A percentile compares a stretch with the other conserved stretches of the same genome.
Evolutionary conservation across 176 grass and related monocot genomes (phyloP).

Genomic region (Carex cristatella): DNA sequence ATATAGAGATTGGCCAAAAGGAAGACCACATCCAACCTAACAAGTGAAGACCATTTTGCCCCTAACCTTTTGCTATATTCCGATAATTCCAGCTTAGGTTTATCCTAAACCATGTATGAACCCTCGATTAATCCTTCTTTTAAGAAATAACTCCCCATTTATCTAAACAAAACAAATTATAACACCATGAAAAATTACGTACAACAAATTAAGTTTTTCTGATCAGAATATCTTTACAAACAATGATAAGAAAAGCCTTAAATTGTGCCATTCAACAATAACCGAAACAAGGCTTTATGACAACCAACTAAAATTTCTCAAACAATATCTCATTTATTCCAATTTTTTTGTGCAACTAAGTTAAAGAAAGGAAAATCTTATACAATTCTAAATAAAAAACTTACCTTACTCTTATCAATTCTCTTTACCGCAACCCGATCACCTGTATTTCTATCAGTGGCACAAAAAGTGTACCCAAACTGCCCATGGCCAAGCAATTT

Average conservation of each 20-base stretch:
- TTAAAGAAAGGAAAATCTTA: background rate
- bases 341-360: background rate
- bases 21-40: background rate
- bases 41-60: background rate
- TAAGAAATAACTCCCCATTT: background rate
- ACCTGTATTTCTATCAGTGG: constrained; percentile 53
- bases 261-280: background rate
- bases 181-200: background rate
- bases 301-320: background rate
- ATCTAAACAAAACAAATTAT: background rate
- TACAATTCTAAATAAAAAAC: background rate
- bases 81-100: background rate
- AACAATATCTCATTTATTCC: background rate
- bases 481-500: constrained; percentile 92
- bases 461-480: constrained; percentile 95
- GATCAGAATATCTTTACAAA: background rate
- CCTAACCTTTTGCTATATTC: background rate
- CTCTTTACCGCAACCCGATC: constrained; percentile 92
- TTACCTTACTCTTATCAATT: constrained; percentile 95
- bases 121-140: background rate
- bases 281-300: background rate
- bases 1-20: background rate
- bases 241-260: background rate
- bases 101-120: constrained; percentile 11
- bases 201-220: background rate